phyloP scores from a whole-genome alignment of 2,329 filamentous ascomycete genomes.

The Bipolaris cookei region DNA sequence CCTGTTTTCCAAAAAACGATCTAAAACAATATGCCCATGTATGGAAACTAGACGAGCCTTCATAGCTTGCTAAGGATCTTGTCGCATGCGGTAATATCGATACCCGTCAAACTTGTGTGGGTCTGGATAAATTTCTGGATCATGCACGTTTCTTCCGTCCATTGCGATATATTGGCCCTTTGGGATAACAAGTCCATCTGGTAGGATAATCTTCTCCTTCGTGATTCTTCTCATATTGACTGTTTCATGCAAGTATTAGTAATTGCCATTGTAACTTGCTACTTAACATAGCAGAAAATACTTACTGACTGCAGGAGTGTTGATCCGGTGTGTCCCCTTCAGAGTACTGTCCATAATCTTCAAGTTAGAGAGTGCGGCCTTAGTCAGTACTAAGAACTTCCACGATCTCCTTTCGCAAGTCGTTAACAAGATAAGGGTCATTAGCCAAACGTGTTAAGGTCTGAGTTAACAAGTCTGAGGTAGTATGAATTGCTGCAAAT shows the following conservation, averaged over 20 bases:
- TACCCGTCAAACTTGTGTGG: constrained; percentile 1
- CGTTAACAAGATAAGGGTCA: background rate
- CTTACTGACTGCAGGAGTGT: background rate
- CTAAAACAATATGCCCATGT: no score
- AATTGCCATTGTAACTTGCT: background rate
- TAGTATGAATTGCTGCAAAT: background rate
- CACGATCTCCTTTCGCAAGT: background rate
- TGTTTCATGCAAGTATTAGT: background rate
- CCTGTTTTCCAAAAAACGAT: no score
- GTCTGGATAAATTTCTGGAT: background rate
- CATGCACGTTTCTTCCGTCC: background rate
- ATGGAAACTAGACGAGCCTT: background rate
- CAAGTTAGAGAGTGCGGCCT: background rate
- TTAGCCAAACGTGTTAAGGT: background rate
- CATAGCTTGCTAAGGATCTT: background rate
- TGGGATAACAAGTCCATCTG: background rate
- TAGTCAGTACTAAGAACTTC: background rate
- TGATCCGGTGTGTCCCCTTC: background rate
- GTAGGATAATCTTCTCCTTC: background rate
- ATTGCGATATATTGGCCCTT: background rate
- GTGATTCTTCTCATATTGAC: background rate
- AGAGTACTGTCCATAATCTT: constrained; percentile 1
- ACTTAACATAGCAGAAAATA: background rate
- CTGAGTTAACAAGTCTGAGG: background rate
- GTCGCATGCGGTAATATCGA: background rate